Evolutionary conservation across 371 early-diverging fungal genomes (phyloP), one percentile per base, ranked within the genome.

Genomic region (Polyrhizophydium stewartii): DNA sequence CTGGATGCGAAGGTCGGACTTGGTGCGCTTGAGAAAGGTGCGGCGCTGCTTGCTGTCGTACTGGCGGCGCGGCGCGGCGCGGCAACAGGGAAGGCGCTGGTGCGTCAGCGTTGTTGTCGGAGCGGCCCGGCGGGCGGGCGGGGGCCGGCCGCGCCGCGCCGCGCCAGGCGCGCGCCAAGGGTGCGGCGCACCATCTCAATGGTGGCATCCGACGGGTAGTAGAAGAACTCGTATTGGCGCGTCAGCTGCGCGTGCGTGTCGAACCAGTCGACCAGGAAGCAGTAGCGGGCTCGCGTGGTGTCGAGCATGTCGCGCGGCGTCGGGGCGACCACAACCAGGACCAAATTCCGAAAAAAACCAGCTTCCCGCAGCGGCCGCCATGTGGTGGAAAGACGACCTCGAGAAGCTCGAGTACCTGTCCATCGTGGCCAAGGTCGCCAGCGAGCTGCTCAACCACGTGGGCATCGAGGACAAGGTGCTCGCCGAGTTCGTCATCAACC

Each of bases 391-490:
- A n/a, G n/a, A n/a, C 35, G 91, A 89, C 62, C 69, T 92, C 62
- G 84, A 88, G 67, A 84, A 90, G 67, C 84, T 97, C 30, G 98
- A 95, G 70, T 83, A 88, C 59, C 83, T 94, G 57, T 89, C 93
- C 52, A 79, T 97, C 53, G 91, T 97, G n/a, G 85, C 87, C 68
- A 93, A 94, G 73, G 86, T 97, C 59, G 83, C 91, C 31, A 88
- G 83, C 63, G 98, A 98, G 74, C 77, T 98, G 30, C 71, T 86
- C 49, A 97, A 96, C 73, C 97, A 97, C 70, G 89, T 86, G 17
- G 94, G 92, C n/a, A 77, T 96, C 60, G 85, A 86, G 57, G 97
- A 96, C 76, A 93, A 91, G 73, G 87, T 66, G 21, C 63, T 78
- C 10, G 79, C 79, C 40, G 77, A 78, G 58, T 67, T 70, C 35